A percentile compares a stretch with the other conserved stretches of the same genome.
phyloP scores from a whole-genome alignment of 2,329 filamentous ascomycete genomes.

The Fusarium fujikuroi region DNA sequence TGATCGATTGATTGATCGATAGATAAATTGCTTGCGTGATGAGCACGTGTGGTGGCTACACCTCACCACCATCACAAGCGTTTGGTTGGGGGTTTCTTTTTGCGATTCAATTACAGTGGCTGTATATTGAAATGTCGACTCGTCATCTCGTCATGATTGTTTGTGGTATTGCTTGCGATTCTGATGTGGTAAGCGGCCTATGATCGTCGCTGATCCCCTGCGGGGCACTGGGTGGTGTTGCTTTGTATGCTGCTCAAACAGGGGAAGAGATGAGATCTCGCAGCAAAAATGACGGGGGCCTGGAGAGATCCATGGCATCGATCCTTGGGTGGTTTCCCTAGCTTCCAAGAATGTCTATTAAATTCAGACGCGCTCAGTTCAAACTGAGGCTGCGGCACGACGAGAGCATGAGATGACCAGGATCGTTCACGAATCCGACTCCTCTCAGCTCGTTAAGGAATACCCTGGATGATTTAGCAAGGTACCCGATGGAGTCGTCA shows the following conservation, averaged over 20 bases:
- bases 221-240: conserved; percentile 15
- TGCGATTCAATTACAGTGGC: conserved; percentile 12
- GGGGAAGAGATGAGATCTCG: conserved; percentile 35
- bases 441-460: conserved; percentile 9
- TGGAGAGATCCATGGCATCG: conserved; percentile 23
- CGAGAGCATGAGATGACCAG: not conserved
- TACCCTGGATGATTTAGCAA: conserved; percentile 3
- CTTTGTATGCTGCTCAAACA: conserved; percentile 13
- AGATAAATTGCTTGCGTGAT: conserved; percentile 13
- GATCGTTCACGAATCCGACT: conserved; percentile 10
- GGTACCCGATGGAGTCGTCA: conserved; percentile 14
- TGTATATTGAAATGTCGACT: conserved; percentile 9
- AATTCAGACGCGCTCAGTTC: conserved; percentile 3
- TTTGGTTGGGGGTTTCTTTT: not conserved
- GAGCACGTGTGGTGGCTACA: conserved; percentile 22
- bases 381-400: conserved; percentile 22
- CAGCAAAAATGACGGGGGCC: conserved; percentile 10
- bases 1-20: conserved; percentile 18
- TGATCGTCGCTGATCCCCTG: conserved; percentile 32
- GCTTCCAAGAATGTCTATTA: conserved; percentile 3
- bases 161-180: conserved; percentile 32
- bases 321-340: conserved; percentile 21
- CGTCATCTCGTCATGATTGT: conserved; percentile 21
- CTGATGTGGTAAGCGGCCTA: conserved; percentile 7
- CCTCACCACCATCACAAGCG: conserved; percentile 13